phyloP scores from a whole-genome alignment of 768 basidiomycete species.

The Stropharia rugosoannulata region DNA sequence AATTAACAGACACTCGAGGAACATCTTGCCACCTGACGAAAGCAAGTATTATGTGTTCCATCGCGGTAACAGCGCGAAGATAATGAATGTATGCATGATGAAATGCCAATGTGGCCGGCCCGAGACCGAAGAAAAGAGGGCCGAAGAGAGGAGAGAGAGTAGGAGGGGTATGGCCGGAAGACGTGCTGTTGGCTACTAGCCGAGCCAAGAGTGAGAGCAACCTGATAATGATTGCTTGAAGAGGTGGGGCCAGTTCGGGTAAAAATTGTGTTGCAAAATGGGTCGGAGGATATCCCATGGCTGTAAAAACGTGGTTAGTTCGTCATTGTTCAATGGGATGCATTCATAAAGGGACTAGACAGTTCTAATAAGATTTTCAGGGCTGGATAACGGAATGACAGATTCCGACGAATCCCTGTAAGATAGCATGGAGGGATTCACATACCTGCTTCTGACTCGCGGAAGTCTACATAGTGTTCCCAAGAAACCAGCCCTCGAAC shows the following conservation, averaged over 20 bases:
- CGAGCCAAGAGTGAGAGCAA: conserved; percentile 80
- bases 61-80: conserved; percentile 80
- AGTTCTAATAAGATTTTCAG: not conserved
- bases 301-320: conserved; percentile 29
- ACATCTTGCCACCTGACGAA: conserved; percentile 84
- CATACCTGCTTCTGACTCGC: conserved; percentile 80
- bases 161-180: conserved; percentile 89
- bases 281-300: conserved; percentile 62
- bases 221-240: conserved; percentile 62
- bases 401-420: conserved; percentile 1
- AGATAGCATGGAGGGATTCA: conserved; percentile 6
- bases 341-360: not conserved
- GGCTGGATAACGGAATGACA: conserved; percentile 4
- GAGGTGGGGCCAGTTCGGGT: conserved; percentile 45
- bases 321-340: not conserved
- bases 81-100: conserved; percentile 59
- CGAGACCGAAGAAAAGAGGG: conserved; percentile 85
- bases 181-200: conserved; percentile 79
- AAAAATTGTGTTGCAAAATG: conserved; percentile 72
- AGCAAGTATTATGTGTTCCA: conserved; percentile 90
- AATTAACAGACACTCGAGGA: conserved; percentile 32
- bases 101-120: conserved; percentile 46
- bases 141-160: conserved; percentile 89
- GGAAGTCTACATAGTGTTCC: conserved; percentile 82
- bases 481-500: conserved; percentile 84